Base-by-base conservation (phyloP, 225 moss, liverwort and hornwort species). In the Marchantia paleacea region DNA sequence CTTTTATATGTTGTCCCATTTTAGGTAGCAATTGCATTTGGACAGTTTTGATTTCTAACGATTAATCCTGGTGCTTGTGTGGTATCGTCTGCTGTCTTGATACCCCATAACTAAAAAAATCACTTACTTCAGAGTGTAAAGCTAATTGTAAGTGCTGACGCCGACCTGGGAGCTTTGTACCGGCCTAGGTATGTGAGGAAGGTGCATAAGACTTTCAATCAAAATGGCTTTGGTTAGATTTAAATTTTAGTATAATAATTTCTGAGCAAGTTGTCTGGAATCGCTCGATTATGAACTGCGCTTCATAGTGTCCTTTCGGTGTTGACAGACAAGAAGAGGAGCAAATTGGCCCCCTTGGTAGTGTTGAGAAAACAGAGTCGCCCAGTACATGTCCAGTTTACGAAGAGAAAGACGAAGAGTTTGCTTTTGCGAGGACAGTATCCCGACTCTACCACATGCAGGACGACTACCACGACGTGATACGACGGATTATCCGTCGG, bases 391-490 rank as follows among this genome's bases (percentile, higher is more conserved):
- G 4, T 48, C 2, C 68, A 68, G 68, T 12, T 30, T 68, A 92
- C 52, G 89, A 87, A 73, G 92, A 94, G 81, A 90, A 84, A 58
- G 91, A 94, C 81, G 92, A 94, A 77, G 94, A 94, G 75, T 91
- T 94, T 72, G 92, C 94, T 2, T 92, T 92, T 84, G 94, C 94
- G 77, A 86, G 91, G 85, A 92, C 90, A 22, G 91, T 92, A 91
- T 90, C 11, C 39, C 39, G 39, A 39, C 39, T 39, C 39, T 39
- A 39, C 39, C 39, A 39, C 39, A 39, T 39, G 39, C 39, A 39
- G 39, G 2, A n/a, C 88, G 91, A 68, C 83, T 92, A 81, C 90
- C 91, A 85, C 90, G 92, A 63, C 92, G 91, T 90, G 92, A 94
- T 69, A 89, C 90, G 52, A 88, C 83, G 80, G 90, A 94, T 55